Conservation (phyloP, 495 filamentous ascomycete genomes). For the Hypoxylon perforatum region DNA sequence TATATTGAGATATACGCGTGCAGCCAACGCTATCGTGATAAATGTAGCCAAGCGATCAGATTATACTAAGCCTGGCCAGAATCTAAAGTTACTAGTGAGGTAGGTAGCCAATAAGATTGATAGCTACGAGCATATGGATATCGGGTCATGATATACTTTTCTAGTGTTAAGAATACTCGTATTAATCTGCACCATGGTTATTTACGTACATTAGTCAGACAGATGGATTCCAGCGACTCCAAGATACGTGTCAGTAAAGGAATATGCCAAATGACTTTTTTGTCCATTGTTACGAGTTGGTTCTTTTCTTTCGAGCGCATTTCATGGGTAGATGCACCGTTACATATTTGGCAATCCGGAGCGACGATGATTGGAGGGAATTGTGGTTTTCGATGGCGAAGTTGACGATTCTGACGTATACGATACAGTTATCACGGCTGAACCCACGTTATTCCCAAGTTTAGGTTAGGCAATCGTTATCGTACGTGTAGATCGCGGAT, state of each 20-base stretch:
- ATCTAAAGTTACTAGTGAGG: too few relatives aligned
- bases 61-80: too few relatives aligned
- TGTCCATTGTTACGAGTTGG: neutral
- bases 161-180: too few relatives aligned
- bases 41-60: too few relatives aligned
- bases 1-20: too few relatives aligned
- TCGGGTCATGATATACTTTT: too few relatives aligned
- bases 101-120: neutral
- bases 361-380: constrained; percentile 6
- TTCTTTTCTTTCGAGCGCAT: neutral
- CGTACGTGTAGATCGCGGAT: constrained; percentile 34
- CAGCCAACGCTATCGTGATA: too few relatives aligned
- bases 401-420: constrained; percentile 23
- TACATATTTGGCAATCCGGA: constrained; percentile 19
- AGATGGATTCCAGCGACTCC: neutral
- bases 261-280: neutral
- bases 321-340: constrained; percentile 19
- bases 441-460: constrained; percentile 8
- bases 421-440: constrained; percentile 13
- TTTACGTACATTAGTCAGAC: neutral
- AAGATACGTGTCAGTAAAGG: neutral
- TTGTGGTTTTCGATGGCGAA: constrained; percentile 8
- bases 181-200: neutral
- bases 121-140: neutral
- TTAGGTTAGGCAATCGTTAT: constrained; percentile 5